Evolutionary conservation across 2,329 filamentous ascomycete species (phyloP).

Genomic region (Colletotrichum camelliae): DNA sequence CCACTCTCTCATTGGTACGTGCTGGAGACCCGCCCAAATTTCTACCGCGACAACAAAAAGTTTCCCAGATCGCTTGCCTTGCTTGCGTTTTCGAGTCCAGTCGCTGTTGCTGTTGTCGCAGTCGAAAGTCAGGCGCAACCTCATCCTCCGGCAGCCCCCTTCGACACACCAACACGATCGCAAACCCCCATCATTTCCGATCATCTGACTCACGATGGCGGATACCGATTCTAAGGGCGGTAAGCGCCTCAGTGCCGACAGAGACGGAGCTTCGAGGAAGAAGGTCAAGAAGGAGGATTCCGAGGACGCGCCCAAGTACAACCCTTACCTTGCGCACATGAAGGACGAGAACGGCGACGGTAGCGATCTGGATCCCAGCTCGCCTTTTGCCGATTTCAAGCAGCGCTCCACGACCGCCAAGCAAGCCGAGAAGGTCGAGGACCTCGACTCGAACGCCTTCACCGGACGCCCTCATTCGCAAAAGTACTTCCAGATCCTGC

Average conservation of each 20-base stretch:
- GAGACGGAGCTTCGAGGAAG: slow-evolving; percentile 46
- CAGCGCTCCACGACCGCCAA: slow-evolving; percentile 82
- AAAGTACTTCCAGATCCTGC: slow-evolving; percentile 89
- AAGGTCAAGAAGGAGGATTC: slow-evolving; percentile 45
- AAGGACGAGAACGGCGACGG: slow-evolving; percentile 58
- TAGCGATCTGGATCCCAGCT: slow-evolving; percentile 35
- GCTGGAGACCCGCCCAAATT: slow-evolving; percentile 9
- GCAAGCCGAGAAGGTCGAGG: slow-evolving; percentile 76
- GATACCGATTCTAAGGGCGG: slow-evolving; percentile 38
- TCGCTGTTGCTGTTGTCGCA: neutral
- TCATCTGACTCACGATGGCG: slow-evolving; percentile 37
- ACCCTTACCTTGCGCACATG: slow-evolving; percentile 93
- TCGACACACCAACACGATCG: neutral
- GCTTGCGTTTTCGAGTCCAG: neutral
- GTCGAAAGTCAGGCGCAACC: neutral
- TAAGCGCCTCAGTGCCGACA: slow-evolving; percentile 52
- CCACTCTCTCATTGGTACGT: slow-evolving; percentile 10
- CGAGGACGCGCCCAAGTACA: slow-evolving; percentile 51
- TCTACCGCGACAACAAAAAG: slow-evolving; percentile 22
- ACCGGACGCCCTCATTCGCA: slow-evolving; percentile 77
- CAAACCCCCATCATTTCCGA: neutral
- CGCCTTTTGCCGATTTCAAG: slow-evolving; percentile 69
- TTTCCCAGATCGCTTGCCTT: neutral
- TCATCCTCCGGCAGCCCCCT: slow-evolving; percentile 9
- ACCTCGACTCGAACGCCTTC: slow-evolving; percentile 85